Evolutionary conservation across 768 basidiomycete genomes (phyloP).

Genomic region (Kwoniella europaea): DNA sequence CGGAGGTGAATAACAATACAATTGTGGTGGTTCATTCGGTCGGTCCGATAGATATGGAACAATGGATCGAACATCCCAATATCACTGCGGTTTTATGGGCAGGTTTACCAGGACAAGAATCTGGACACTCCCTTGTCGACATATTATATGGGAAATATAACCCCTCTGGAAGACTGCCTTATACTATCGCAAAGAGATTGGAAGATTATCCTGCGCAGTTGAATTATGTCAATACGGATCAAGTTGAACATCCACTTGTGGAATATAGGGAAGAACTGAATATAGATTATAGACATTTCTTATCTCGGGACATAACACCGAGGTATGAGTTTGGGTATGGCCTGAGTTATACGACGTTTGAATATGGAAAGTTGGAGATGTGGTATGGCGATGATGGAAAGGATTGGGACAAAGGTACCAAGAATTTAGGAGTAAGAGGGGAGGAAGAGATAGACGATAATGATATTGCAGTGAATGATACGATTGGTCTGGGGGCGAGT

Average conservation of each 20-base stretch:
- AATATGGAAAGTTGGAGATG: conserved; percentile 69
- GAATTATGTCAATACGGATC: conserved; percentile 59
- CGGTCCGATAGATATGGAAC: conserved; percentile 63
- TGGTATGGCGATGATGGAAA: conserved; percentile 15
- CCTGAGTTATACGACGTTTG: conserved; percentile 80
- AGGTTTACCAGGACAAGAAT: conserved; percentile 69
- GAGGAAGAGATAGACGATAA: not conserved
- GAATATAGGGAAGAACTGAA: conserved; percentile 71
- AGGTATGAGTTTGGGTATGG: conserved; percentile 84
- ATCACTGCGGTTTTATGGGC: conserved; percentile 78
- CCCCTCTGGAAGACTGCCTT: conserved; percentile 73
- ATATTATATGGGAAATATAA: conserved; percentile 75
- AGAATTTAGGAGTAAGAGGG: not conserved
- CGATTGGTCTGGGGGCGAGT: not conserved
- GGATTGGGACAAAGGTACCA: not conserved
- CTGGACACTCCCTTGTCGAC: conserved; percentile 73
- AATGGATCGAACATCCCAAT: conserved; percentile 78
- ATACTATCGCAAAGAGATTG: conserved; percentile 71
- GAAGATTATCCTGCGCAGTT: conserved; percentile 68
- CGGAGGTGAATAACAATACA: conserved; percentile 59
- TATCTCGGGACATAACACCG: conserved; percentile 60
- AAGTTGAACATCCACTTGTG: conserved; percentile 63
- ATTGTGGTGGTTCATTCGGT: conserved; percentile 79
- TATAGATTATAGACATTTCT: conserved; percentile 67
- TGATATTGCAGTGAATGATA: not conserved